Base-by-base conservation (phyloP, 371 early-diverging fungal genomes). In the Dinochytrium kinnereticum region DNA sequence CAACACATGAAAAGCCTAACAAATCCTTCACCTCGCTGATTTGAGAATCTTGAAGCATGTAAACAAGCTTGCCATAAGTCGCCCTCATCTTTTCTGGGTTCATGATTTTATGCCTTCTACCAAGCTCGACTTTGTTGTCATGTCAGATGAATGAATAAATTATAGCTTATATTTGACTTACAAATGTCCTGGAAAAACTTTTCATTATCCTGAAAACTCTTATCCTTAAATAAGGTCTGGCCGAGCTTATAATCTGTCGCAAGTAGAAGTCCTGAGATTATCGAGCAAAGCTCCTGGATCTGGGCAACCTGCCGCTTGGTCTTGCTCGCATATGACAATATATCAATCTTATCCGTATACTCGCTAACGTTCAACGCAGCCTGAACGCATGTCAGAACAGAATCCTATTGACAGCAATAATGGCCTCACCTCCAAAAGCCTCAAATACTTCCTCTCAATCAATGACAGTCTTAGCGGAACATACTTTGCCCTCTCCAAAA, bases 41-140 rank as follows among this genome's bases (percentile, higher is more conserved):
- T 80, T 90, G 90, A 17, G 96, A 90, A 75, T 98, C 98, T 89
- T 94, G 90, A 40, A 98, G 84, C 84, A 98, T 75, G 79, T 95
- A 97, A 86, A 98, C 91, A 38, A 98, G 84, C 78, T 98, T 97
- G 65, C 98, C 98, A 80, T 98, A 98, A 15, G 94, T 91, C 38
- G 87, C 84, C 44, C 97, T 87, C 97, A 98, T 98, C 80, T 95
- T 95, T 79, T 98, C 98, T 0, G 98, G 98, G 59, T 97, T 98
- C 95, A 95, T 95, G 75, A 98, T 95, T 85, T 98, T 98, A 81
- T 98, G 93, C 39, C 98, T 84, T 59, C 98, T 90, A 21, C 98
- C 98, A 69, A 98, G 90, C 82, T 98, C 98, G 95, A 70, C 81
- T 81, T 37, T n/a, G n/a, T n/a, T n/a, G n/a, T n/a, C n/a, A n/a